Percentiles rank a stretch among this genome's conserved stretches.
These are phyloP conservation scores for Aspergillus alliaceus DNA, from an alignment of 2,329 filamentous ascomycete species.

Conservation along the genomic window DNA sequence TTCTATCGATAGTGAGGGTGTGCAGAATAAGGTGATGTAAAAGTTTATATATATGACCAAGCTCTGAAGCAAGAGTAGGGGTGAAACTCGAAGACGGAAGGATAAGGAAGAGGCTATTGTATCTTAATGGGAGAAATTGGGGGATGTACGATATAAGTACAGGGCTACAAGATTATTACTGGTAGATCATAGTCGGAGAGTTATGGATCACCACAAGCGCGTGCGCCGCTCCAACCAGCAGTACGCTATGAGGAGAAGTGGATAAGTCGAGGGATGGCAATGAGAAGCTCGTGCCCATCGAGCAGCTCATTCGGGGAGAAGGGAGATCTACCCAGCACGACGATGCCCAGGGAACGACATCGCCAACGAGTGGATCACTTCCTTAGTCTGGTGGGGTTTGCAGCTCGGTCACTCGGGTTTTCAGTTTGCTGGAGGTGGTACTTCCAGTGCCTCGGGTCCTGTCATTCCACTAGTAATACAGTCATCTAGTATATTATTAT, in stretches of 20 bases:
- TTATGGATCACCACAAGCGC: neutral
- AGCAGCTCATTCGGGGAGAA: constrained; percentile 14
- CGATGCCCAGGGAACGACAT: constrained; percentile 18
- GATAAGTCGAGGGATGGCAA: constrained; percentile 1
- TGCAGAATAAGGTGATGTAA: neutral
- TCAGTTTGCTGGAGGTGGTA: constrained; percentile 19
- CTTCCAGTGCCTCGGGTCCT: constrained; percentile 26
- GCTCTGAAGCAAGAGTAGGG: neutral
- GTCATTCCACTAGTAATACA: constrained; percentile 16
- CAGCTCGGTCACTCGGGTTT: constrained; percentile 2
- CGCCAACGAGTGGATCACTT: constrained; percentile 1
- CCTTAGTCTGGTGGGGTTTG: neutral
- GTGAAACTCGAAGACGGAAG: neutral
- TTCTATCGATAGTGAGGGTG: neutral
- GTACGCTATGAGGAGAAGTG: constrained; percentile 10
- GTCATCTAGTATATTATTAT: neutral
- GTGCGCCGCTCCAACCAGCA: constrained; percentile 1
- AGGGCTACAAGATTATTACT: neutral
- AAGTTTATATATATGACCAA: neutral
- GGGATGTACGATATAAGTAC: constrained; percentile 10
- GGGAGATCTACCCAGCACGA: constrained; percentile 17
- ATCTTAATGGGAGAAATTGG: neutral
- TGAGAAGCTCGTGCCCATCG: constrained; percentile 16
- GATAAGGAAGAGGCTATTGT: neutral
- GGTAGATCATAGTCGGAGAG: neutral